Base-by-base conservation (phyloP, 495 filamentous ascomycete genomes). In the Neohortaea acidophila region DNA sequence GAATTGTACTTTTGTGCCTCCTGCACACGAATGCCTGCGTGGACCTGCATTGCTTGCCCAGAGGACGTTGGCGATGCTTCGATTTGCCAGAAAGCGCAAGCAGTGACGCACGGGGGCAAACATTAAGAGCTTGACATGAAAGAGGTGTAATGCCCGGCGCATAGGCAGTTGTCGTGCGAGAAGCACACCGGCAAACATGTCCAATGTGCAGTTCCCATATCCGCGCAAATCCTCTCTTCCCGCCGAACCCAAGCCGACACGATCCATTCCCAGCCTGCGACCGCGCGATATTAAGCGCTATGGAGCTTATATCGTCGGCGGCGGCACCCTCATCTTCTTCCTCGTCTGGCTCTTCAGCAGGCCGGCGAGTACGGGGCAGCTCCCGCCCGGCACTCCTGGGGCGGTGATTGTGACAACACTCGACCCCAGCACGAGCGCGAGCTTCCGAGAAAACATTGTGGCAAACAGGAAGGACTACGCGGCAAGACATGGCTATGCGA, bases 391-490 rank as follows among this genome's bases (percentile, higher is more conserved):
- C 33, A 79, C 81, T 36, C 72, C 89, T 24, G 66, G 73, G 8
- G 77, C 82, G 21, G 91, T 99, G 18, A 64, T 99, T 32, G 84
- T 99, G 32, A 92, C 92, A 4, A 66, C 84, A 21, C 58, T 96
- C 29, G 82, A 96, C 55, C 64, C 64, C 22, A 62, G 59, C 21
- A 66, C 65, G 24, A 73, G 70, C 47, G 58, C 70, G 33, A 63
- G 60, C 32, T 84, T 86, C 49, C 59, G 75, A 21, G 65, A 77
- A 23, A 74, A 69, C 49, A 73, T 96, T 24, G 72, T 73, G 51
- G 69, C 81, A 52, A 96, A 99, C 56, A 65, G 91, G 52, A 63
- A 75, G 49, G 70, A 82, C 48, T 99, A 96, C 59, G 91, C 91
- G 2, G 64, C 70, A 39, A 77, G 73, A 52, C 87, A 96, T 62